These are phyloP conservation scores for Fennellomyces sp. DNA, from an alignment of 371 early-diverging fungal species.

Conservation along the genomic window DNA sequence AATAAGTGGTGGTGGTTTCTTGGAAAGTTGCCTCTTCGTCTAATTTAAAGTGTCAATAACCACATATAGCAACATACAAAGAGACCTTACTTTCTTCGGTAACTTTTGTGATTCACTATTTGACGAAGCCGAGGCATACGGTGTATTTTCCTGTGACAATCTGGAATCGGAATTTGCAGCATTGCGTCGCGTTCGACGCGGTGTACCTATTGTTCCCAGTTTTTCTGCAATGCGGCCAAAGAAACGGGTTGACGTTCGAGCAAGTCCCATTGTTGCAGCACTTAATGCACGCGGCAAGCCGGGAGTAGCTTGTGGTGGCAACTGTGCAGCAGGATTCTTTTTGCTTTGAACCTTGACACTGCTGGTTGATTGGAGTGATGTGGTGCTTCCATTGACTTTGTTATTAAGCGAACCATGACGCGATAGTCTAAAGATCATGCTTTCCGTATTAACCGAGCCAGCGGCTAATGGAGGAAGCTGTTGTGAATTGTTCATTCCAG, in stretches of 20 bases:
- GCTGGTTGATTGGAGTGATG: neutral
- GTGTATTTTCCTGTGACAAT: neutral
- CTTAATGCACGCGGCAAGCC: conserved; percentile 13
- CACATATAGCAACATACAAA: neutral
- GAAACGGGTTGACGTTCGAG: conserved; percentile 13
- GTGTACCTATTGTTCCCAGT: conserved; percentile 11
- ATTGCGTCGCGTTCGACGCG: conserved; percentile 3
- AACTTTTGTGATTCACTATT: neutral
- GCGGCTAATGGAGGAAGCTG: neutral
- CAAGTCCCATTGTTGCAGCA: conserved; percentile 15
- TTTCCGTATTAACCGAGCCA: conserved; percentile 2
- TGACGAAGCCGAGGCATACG: neutral
- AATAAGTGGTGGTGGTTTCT: conserved; percentile 14
- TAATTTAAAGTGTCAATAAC: neutral
- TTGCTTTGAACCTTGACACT: neutral
- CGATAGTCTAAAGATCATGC: conserved; percentile 16
- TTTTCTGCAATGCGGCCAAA: conserved; percentile 17
- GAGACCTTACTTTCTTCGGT: neutral
- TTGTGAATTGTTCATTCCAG: neutral
- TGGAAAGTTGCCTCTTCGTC: neutral
- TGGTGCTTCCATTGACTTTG: neutral
- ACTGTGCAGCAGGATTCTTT: conserved; percentile 1
- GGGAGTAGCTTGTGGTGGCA: conserved; percentile 4
- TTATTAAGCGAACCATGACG: conserved; percentile 4
- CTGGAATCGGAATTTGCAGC: neutral